phyloP scores from a whole-genome alignment of 2,329 filamentous ascomycete genomes.

The Talaromyces albobiverticillius region DNA sequence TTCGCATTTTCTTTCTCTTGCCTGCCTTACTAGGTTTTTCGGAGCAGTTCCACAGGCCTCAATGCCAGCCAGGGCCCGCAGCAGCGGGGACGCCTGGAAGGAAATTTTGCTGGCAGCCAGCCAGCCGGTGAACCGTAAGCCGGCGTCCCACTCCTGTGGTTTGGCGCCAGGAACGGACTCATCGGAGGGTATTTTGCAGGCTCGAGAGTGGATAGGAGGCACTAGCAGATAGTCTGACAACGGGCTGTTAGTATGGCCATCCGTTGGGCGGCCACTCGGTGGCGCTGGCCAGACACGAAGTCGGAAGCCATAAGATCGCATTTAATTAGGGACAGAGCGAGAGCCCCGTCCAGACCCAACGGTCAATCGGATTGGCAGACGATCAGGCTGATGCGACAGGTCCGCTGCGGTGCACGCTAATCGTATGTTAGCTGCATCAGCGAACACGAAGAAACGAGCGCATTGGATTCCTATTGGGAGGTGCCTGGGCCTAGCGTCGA shows the following conservation, averaged over 20 bases:
- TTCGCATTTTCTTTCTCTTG: background rate
- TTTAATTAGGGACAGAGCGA: background rate
- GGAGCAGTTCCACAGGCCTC: background rate
- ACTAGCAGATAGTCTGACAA: constrained; percentile 1
- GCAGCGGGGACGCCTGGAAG: background rate
- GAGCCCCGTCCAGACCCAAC: constrained; percentile 2
- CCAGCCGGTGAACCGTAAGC: background rate
- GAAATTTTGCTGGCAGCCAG: background rate
- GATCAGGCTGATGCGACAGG: constrained; percentile 1
- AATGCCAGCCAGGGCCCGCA: background rate
- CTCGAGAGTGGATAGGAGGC: background rate
- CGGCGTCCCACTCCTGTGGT: constrained; percentile 1
- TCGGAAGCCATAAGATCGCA: background rate
- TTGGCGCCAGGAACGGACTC: constrained; percentile 6
- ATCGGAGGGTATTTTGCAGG: background rate
- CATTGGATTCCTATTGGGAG: constrained; percentile 3
- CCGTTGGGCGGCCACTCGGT: constrained; percentile 5
- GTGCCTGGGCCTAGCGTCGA: constrained; percentile 6
- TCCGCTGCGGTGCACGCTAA: background rate
- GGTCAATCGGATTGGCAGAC: constrained; percentile 9
- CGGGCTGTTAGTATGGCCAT: background rate
- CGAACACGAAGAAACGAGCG: background rate
- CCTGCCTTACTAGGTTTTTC: background rate
- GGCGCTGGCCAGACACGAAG: constrained; percentile 11
- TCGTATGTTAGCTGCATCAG: constrained; percentile 5